A percentile compares a stretch with the other conserved stretches of the same genome.
Conservation (phyloP, 495 filamentous ascomycete species). For the Neurospora discreta region DNA sequence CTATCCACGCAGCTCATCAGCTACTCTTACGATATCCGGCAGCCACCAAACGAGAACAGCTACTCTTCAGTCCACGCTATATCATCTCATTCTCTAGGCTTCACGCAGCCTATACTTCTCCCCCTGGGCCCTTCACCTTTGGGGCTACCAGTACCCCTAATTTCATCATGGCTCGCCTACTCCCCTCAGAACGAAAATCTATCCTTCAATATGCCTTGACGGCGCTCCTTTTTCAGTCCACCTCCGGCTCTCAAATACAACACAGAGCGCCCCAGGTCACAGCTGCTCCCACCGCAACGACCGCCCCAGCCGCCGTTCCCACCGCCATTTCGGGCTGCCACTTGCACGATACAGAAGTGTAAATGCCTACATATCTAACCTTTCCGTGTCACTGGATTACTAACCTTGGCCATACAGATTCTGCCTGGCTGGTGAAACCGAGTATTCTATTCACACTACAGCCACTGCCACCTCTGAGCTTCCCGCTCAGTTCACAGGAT, state of each 20-base stretch:
- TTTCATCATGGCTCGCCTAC: conserved; percentile 6
- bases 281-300: not conserved
- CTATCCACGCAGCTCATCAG: not conserved
- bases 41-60: not conserved
- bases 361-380: not conserved
- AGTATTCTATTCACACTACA: conserved; percentile 5
- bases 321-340: conserved; percentile 13
- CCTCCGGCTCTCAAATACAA: conserved; percentile 1
- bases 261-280: conserved; percentile 7
- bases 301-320: conserved; percentile 1
- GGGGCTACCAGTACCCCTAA: not conserved
- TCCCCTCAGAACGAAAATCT: conserved; percentile 1
- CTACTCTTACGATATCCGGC: not conserved
- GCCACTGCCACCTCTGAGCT: conserved; percentile 7
- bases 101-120: not conserved
- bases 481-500: conserved; percentile 4
- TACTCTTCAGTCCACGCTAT: not conserved
- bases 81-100: not conserved
- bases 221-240: not conserved
- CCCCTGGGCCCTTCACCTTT: not conserved
- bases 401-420: conserved; percentile 2
- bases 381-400: not conserved
- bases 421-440: conserved; percentile 7
- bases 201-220: conserved; percentile 10
- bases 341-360: conserved; percentile 3